Conservation (phyloP, 2,329 filamentous ascomycete species). For the Sporothrix pallida region DNA sequence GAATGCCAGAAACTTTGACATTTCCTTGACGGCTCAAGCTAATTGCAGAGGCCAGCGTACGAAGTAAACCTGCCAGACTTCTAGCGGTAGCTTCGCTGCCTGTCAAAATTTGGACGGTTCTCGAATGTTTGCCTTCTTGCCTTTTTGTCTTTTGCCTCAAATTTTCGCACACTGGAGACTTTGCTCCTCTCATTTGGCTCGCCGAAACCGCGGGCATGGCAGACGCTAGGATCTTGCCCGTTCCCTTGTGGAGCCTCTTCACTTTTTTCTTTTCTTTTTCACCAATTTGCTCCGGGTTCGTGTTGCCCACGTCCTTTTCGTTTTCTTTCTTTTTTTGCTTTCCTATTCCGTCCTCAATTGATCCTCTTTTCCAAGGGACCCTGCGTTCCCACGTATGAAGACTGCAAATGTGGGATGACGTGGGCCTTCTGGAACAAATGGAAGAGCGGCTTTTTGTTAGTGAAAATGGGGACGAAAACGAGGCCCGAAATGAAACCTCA, state of each 20-base stretch:
- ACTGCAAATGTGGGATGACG: constrained; percentile 29
- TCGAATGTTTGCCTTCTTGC: not conserved
- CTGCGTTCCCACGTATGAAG: not conserved
- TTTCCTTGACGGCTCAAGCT: not conserved
- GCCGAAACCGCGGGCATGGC: constrained; percentile 27
- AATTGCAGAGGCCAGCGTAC: not conserved
- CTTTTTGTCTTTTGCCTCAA: constrained; percentile 6
- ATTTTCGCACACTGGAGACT: too few relatives aligned
- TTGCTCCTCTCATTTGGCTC: not conserved
- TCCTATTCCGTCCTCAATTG: not conserved
- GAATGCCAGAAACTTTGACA: not conserved
- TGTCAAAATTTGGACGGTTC: not conserved
- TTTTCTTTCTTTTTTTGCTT: not conserved
- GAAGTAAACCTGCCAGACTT: not conserved
- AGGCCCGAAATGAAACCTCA: constrained; percentile 13
- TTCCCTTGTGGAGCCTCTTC: not conserved
- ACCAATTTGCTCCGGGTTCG: not conserved
- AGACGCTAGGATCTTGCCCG: constrained; percentile 29
- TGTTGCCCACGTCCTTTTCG: not conserved
- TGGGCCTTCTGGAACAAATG: constrained; percentile 31
- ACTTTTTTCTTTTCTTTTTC: not conserved
- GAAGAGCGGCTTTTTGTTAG: constrained; percentile 8
- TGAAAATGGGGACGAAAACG: constrained; percentile 9
- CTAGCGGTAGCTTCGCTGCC: not conserved
- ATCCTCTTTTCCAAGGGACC: constrained; percentile 2